phyloP scores from a whole-genome alignment of 352 stramenopile species.

The Pythium biforme region DNA sequence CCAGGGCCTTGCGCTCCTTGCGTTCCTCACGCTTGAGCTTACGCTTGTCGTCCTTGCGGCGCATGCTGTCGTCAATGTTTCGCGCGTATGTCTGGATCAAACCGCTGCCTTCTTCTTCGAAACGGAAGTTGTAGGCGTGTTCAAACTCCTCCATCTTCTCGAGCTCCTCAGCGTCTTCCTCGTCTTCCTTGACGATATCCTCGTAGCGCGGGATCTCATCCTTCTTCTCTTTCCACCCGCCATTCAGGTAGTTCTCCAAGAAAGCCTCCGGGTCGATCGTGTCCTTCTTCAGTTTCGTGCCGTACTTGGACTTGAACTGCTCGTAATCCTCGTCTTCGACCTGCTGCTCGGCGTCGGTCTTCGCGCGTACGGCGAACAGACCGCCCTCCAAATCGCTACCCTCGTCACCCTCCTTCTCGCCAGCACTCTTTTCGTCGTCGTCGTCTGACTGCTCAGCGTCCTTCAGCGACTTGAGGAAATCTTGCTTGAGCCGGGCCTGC shows the following conservation, averaged over 20 bases:
- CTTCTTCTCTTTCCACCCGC: slow-evolving; percentile 82
- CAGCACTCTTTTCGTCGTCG: neutral
- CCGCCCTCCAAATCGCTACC: slow-evolving; percentile 66
- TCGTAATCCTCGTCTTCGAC: slow-evolving; percentile 71
- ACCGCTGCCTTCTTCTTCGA: slow-evolving; percentile 94
- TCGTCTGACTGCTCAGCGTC: slow-evolving; percentile 29
- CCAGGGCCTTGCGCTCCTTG: slow-evolving; percentile 93
- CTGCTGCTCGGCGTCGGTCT: slow-evolving; percentile 52
- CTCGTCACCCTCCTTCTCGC: slow-evolving; percentile 47
- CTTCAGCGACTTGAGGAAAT: slow-evolving; percentile 60
- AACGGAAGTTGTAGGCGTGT: slow-evolving; percentile 99
- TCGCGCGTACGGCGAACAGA: slow-evolving; percentile 72
- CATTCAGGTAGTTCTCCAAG: slow-evolving; percentile 75
- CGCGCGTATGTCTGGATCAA: slow-evolving; percentile 86
- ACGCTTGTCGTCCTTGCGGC: slow-evolving; percentile 95
- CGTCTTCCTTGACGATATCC: slow-evolving; percentile 86
- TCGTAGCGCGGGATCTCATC: slow-evolving; percentile 66
- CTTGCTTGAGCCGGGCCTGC: slow-evolving; percentile 61
- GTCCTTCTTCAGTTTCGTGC: slow-evolving; percentile 53
- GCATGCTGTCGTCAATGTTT: slow-evolving; percentile 86
- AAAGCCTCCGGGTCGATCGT: slow-evolving; percentile 77
- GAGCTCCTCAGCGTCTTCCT: slow-evolving; percentile 90
- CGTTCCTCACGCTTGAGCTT: slow-evolving; percentile 94
- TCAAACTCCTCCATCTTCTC: slow-evolving; percentile 97
- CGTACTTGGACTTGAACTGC: slow-evolving; percentile 64